phyloP scores from a whole-genome alignment of 805 yeast species.

The Metahyphopichia silvanorum region DNA sequence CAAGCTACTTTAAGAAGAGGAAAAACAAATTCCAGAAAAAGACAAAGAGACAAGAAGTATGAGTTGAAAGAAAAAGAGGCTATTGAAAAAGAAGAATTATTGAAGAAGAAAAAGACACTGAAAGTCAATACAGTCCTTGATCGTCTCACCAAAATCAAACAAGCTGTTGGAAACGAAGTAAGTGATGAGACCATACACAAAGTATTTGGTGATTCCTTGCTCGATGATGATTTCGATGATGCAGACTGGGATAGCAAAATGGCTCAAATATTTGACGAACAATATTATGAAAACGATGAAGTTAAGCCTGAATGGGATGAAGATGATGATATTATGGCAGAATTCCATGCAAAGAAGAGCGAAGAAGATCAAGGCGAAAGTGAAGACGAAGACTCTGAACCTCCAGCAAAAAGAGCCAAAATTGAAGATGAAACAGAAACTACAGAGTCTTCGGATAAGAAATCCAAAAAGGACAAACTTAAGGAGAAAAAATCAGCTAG shows the following conservation, averaged over 20 bases:
- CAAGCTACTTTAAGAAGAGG: constrained; percentile 90
- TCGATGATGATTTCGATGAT: constrained; percentile 86
- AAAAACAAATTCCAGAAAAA: constrained; percentile 69
- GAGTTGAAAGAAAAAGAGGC: constrained; percentile 52
- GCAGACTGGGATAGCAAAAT: constrained; percentile 88
- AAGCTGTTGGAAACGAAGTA: constrained; percentile 65
- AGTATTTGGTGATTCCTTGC: constrained; percentile 70
- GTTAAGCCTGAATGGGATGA: constrained; percentile 40
- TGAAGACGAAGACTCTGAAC: constrained; percentile 11
- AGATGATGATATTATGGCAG: constrained; percentile 28
- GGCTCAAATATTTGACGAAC: constrained; percentile 82
- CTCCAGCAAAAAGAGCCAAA: constrained; percentile 10
- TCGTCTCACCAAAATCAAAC: constrained; percentile 59
- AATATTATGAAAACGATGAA: constrained; percentile 56
- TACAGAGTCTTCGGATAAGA: constrained; percentile 19
- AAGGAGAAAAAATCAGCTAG: constrained; percentile 56
- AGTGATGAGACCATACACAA: constrained; percentile 56
- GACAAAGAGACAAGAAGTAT: constrained; percentile 70
- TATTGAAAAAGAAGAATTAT: constrained; percentile 52
- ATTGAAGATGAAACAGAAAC: constrained; percentile 6
- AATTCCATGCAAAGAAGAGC: constrained; percentile 18
- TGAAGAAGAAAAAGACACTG: constrained; percentile 68
- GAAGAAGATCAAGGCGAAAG: constrained; percentile 18
- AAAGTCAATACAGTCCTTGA: constrained; percentile 78
- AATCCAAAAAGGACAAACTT: constrained; percentile 53